Percentiles rank a stretch among this genome's conserved stretches.
Evolutionary conservation across 768 basidiomycete genomes (phyloP).

Genomic region (Psilocybe sp.): DNA sequence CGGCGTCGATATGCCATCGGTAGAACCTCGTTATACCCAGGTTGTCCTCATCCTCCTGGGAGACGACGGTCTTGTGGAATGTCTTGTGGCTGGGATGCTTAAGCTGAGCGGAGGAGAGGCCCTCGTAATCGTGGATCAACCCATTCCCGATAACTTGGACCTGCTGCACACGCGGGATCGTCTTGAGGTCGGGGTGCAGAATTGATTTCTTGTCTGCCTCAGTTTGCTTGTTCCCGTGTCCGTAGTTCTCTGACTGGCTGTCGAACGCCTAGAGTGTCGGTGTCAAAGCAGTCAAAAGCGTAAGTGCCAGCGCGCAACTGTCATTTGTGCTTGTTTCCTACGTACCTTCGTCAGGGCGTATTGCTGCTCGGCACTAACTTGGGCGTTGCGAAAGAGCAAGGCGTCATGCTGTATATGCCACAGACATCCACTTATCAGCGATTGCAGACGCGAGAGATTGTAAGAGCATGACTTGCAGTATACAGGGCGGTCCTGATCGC

Average conservation of each 20-base stretch:
- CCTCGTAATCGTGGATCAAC: slow-evolving; percentile 72
- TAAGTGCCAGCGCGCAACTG: background rate
- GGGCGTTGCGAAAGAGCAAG: slow-evolving; percentile 68
- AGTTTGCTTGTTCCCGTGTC: slow-evolving; percentile 87
- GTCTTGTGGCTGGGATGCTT: slow-evolving; percentile 83
- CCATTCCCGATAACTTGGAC: slow-evolving; percentile 92
- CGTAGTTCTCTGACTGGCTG: slow-evolving; percentile 54
- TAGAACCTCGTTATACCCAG: slow-evolving; percentile 76
- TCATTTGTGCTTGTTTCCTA: background rate
- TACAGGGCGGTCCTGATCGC: slow-evolving; percentile 71
- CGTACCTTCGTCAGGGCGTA: slow-evolving; percentile 77
- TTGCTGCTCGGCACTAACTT: slow-evolving; percentile 76
- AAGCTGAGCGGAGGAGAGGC: slow-evolving; percentile 68
- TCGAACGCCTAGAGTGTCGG: slow-evolving; percentile 65
- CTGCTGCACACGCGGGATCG: slow-evolving; percentile 80
- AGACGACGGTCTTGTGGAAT: slow-evolving; percentile 80
- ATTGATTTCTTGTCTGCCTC: slow-evolving; percentile 69
- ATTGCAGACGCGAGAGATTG: no score
- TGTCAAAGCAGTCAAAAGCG: background rate
- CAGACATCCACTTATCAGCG: background rate
- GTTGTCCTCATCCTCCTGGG: slow-evolving; percentile 65
- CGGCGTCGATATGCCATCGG: slow-evolving; percentile 90
- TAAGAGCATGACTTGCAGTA: slow-evolving; percentile 45
- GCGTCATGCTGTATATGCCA: slow-evolving; percentile 49
- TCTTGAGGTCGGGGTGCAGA: slow-evolving; percentile 85